phyloP scores from a whole-genome alignment of 805 yeast species.

The Ogataea pilisensis region DNA sequence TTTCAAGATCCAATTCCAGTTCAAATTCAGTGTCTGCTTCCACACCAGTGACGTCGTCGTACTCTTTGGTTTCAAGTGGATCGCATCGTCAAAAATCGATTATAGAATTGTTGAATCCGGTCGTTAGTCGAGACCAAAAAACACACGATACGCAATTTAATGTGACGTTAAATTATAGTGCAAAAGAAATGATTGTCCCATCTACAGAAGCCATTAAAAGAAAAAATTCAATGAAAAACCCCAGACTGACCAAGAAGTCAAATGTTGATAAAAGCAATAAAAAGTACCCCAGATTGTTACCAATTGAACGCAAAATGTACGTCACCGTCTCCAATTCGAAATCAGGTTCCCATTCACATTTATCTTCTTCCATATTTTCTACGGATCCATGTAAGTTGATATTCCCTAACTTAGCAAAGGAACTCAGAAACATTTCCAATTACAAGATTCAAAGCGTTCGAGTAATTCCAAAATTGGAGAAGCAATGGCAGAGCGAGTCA shows the following conservation, averaged over 20 bases:
- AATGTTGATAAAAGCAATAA: too few relatives aligned
- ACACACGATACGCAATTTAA: not conserved
- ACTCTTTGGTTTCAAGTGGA: not conserved
- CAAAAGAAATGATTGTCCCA: not conserved
- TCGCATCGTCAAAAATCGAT: not conserved
- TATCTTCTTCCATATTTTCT: too few relatives aligned
- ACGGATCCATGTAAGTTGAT: not conserved
- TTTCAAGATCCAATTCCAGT: too few relatives aligned
- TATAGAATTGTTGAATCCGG: not conserved
- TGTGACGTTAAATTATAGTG: not conserved
- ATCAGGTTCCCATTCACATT: not conserved
- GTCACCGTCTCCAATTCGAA: too few relatives aligned
- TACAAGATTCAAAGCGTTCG: conserved; percentile 1
- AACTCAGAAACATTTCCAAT: conserved; percentile 2
- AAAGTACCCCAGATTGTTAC: too few relatives aligned
- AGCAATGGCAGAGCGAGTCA: conserved; percentile 9
- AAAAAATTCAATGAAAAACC: too few relatives aligned
- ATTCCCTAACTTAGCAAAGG: conserved; percentile 3
- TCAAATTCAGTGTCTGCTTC: too few relatives aligned
- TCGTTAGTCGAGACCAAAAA: not conserved
- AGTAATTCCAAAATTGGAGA: conserved; percentile 2
- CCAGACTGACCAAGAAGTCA: too few relatives aligned
- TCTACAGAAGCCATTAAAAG: too few relatives aligned
- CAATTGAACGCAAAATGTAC: not conserved
- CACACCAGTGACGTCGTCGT: too few relatives aligned